Base-by-base conservation (phyloP, 2,329 filamentous ascomycete species). In the Neoscytalidium dimidiatum region DNA sequence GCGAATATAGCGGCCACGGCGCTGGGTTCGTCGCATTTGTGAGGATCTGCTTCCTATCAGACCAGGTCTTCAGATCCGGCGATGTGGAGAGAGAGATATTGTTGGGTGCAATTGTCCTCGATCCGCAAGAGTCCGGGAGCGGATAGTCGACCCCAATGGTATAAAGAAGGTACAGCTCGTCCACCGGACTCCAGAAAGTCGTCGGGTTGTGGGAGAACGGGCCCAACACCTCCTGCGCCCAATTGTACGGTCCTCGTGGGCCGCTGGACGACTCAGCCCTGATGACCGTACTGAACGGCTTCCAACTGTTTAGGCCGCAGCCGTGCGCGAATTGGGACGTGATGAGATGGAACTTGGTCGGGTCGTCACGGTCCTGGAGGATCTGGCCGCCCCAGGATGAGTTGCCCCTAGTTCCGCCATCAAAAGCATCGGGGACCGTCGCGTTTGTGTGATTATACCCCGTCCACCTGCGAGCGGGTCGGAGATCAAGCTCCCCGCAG, bases 331-430 rank as follows among this genome's bases (percentile, higher is more conserved):
- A 82, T 56, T 84, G 80, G 0, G 81, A 78, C 1, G 77, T 75
- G 49, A 84, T 73, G 0, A 84, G 76, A 60, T 84, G 82, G 57
- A 83, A 82, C 0, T 82, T 71, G 0, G 64, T 61, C 0, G 67
- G 67, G 14, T 83, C 74, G 0, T 69, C 17, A 0, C 72, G 79
- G 57, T 84, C 83, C 43, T 79, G 80, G 0, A 84, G 61, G 35
- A 84, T 81, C 13, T 77, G 77, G 0, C 79, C 80, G 14, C 82
- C 80, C 83, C 82, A 84, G 0, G 81, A 83, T 0, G 82, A 82
- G 53, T 79, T 81, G 17, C 77, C 75, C 1, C 69, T 71, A 17
- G 64, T 65, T 21, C 51, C 51, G 13, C 48, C 64, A 28, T 62
- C 68, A 60, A 67, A 68, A 62, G 69, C 66, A 14, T 41, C 61